Evolutionary conservation across 164 flowering plant species (phyloP).

Genomic region (Cinnamomum chago): DNA sequence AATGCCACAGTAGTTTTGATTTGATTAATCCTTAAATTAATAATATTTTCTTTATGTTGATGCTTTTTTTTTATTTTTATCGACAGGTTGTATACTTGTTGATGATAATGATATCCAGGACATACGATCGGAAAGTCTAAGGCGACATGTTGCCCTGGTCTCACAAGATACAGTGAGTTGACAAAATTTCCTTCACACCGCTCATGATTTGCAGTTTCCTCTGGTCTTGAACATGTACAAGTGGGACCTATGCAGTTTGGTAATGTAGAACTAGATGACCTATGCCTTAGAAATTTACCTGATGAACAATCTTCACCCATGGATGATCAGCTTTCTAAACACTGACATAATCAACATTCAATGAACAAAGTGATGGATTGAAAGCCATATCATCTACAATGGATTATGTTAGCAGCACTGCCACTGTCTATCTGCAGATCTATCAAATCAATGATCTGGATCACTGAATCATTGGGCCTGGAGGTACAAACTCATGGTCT

Average conservation of each 20-base stretch:
- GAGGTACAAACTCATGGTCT: neutral
- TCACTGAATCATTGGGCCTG: neutral
- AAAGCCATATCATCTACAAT: neutral
- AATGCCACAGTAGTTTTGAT: neutral
- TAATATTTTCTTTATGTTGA: neutral
- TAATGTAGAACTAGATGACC: too few relatives aligned
- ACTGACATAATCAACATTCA: neutral
- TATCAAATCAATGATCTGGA: neutral
- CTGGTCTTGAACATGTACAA: neutral
- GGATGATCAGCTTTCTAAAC: neutral
- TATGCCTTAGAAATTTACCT: neutral
- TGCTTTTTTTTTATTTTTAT: neutral
- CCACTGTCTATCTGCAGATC: neutral
- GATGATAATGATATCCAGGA: conserved; percentile 56
- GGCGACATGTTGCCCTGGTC: conserved; percentile 82
- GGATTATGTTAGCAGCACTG: neutral
- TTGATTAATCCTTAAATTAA: neutral
- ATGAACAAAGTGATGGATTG: neutral
- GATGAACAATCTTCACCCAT: too few relatives aligned
- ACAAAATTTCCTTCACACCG: neutral
- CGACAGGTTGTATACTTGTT: conserved; percentile 57
- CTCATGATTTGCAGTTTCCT: neutral
- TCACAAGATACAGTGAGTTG: conserved; percentile 90
- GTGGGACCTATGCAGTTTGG: neutral
- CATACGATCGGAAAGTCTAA: conserved; percentile 54